Evolutionary conservation across 257 asterid species (phyloP).

Genomic region (Solanum rostratum): DNA sequence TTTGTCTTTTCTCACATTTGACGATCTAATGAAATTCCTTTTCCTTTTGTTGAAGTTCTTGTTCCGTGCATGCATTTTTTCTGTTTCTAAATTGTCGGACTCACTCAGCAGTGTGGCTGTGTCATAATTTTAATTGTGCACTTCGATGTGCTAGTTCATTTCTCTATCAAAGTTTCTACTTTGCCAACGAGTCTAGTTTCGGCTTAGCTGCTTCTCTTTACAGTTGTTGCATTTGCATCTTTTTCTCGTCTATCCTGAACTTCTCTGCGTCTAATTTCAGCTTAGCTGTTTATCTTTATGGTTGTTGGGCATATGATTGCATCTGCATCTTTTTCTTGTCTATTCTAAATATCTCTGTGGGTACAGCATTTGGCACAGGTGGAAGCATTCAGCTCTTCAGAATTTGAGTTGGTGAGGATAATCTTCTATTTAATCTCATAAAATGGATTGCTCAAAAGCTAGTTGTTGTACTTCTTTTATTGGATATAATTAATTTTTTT

Average conservation of each 20-base stretch:
- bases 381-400: slow-evolving; percentile 57
- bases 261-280: background rate
- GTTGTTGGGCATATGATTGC: background rate
- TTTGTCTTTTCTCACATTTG: background rate
- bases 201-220: background rate
- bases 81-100: background rate
- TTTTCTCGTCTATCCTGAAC: background rate
- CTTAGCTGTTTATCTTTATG: background rate
- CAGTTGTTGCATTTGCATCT: background rate
- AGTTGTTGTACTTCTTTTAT: background rate
- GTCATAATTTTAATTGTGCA: background rate
- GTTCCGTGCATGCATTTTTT: background rate
- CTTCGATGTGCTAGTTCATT: background rate
- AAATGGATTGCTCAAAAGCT: background rate
- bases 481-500: background rate
- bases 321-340: background rate
- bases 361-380: slow-evolving; percentile 71
- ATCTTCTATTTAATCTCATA: background rate
- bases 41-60: background rate
- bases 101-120: background rate
- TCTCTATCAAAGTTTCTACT: background rate
- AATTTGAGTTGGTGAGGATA: slow-evolving; percentile 69
- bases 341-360: background rate
- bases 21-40: background rate
- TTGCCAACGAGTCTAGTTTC: background rate